phyloP scores from a whole-genome alignment of 2,329 filamentous ascomycete genomes.

The Teratosphaeria zuluensis region DNA sequence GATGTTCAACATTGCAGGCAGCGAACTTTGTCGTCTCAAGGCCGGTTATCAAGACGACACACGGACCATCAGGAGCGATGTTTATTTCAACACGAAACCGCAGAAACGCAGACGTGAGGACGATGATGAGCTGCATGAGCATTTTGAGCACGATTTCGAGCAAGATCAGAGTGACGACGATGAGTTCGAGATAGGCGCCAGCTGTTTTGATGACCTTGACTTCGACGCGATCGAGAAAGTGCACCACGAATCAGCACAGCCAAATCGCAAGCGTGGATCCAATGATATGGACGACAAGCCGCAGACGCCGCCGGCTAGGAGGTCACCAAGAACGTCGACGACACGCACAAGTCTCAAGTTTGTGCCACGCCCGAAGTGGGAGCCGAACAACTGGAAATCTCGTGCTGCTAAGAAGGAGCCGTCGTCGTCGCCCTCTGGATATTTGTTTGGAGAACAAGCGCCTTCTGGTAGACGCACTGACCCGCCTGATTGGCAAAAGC shows the following conservation, averaged over 20 bases:
- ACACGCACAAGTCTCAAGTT: too few species aligned
- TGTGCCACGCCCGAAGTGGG: neutral
- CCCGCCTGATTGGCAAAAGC: neutral
- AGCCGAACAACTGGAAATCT: neutral
- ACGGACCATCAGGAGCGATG: neutral
- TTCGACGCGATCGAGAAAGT: neutral
- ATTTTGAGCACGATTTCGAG: neutral
- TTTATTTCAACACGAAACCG: slow-evolving; percentile 3
- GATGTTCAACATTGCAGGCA: slow-evolving; percentile 32
- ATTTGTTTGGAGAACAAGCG: neutral
- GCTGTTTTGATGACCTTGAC: neutral
- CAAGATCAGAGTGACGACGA: neutral
- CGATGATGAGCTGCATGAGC: neutral
- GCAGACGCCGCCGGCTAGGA: neutral
- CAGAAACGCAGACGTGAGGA: neutral
- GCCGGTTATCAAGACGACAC: slow-evolving; percentile 4
- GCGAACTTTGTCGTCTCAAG: slow-evolving; percentile 31
- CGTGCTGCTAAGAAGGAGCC: neutral
- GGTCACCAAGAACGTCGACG: neutral
- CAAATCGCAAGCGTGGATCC: neutral
- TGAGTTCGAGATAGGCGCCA: neutral
- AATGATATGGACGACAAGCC: neutral
- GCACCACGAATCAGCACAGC: neutral
- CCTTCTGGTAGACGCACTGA: neutral
- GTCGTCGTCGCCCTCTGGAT: neutral